Percentiles rank a stretch among this genome's conserved stretches.
Evolutionary conservation across 768 basidiomycete species (phyloP).

Genomic region (Clitopilus passeckerianus): DNA sequence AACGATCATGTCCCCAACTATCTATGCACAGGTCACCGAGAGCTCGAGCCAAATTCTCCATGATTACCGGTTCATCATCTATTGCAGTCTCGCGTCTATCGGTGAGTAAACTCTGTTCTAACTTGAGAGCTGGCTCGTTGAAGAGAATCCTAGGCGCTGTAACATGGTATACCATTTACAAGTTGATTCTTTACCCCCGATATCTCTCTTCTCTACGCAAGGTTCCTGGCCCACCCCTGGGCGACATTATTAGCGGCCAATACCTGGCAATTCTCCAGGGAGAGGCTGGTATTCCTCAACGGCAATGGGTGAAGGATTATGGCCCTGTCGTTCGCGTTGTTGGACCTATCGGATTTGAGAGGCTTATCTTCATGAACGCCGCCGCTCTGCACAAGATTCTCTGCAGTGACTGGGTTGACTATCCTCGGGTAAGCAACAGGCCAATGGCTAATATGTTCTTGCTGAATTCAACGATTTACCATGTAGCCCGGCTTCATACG

Average conservation of each 20-base stretch:
- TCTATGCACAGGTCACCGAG: background rate
- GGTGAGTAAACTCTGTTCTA: background rate
- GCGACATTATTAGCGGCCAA: slow-evolving; percentile 29
- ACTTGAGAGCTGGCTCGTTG: background rate
- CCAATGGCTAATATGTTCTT: background rate
- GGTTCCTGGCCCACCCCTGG: slow-evolving; percentile 31
- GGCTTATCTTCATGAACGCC: slow-evolving; percentile 37
- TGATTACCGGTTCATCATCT: background rate
- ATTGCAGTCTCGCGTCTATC: too few species aligned
- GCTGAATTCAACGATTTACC: background rate
- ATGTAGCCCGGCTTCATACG: slow-evolving; percentile 37
- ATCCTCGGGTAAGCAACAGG: slow-evolving; percentile 29
- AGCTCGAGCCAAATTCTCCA: background rate
- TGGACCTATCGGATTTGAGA: slow-evolving; percentile 43
- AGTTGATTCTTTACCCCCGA: slow-evolving; percentile 24
- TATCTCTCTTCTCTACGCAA: slow-evolving; percentile 32
- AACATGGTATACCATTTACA: slow-evolving; percentile 8
- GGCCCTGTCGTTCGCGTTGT: slow-evolving; percentile 39
- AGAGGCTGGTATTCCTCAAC: slow-evolving; percentile 39
- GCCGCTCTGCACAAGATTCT: slow-evolving; percentile 39
- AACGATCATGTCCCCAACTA: background rate
- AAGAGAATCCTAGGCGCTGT: background rate
- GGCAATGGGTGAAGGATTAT: slow-evolving; percentile 40
- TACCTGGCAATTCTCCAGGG: slow-evolving; percentile 28
- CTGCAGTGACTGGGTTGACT: slow-evolving; percentile 39